phyloP scores from a whole-genome alignment of 164 flowering plant genomes.

The Protea cynaroides region DNA sequence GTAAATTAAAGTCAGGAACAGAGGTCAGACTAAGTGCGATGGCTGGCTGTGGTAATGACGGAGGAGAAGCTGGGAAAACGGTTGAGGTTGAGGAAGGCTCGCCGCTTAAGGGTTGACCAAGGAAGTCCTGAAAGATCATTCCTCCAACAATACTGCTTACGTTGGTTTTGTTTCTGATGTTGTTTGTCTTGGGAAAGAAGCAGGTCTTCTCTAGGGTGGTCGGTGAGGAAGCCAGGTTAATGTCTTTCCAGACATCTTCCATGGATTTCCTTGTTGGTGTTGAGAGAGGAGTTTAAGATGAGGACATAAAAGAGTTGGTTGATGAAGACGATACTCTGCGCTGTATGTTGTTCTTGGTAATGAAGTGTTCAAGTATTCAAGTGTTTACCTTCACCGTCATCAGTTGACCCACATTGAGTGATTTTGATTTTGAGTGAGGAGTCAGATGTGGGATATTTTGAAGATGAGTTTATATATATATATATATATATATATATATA shows the following conservation, averaged over 20 bases:
- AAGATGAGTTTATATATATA: too few species aligned
- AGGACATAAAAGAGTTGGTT: too few species aligned
- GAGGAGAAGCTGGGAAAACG: neutral
- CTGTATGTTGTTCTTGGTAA: too few species aligned
- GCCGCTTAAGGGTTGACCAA: slow-evolving; percentile 25
- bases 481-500: too few species aligned
- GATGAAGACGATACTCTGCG: too few species aligned
- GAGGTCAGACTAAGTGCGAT: slow-evolving; percentile 24
- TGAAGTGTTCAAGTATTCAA: too few species aligned
- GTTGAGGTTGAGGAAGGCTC: slow-evolving; percentile 1
- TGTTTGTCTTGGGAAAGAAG: neutral
- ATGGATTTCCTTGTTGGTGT: too few species aligned
- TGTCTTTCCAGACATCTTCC: neutral
- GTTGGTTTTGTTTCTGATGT: slow-evolving; percentile 1
- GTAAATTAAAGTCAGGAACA: slow-evolving; percentile 22
- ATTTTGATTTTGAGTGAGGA: too few species aligned
- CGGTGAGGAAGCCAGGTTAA: neutral
- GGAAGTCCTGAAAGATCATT: slow-evolving; percentile 25
- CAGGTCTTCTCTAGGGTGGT: slow-evolving; percentile 6
- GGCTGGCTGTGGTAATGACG: slow-evolving; percentile 11
- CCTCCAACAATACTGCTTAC: slow-evolving; percentile 3
- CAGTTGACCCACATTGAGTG: too few species aligned
- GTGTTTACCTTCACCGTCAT: too few species aligned
- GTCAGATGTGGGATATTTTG: too few species aligned
- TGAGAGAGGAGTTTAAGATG: too few species aligned